These are phyloP conservation scores for Heterobasidion parviporum DNA, from an alignment of 1,284 basidiomycete genomes.

Conservation along the genomic window DNA sequence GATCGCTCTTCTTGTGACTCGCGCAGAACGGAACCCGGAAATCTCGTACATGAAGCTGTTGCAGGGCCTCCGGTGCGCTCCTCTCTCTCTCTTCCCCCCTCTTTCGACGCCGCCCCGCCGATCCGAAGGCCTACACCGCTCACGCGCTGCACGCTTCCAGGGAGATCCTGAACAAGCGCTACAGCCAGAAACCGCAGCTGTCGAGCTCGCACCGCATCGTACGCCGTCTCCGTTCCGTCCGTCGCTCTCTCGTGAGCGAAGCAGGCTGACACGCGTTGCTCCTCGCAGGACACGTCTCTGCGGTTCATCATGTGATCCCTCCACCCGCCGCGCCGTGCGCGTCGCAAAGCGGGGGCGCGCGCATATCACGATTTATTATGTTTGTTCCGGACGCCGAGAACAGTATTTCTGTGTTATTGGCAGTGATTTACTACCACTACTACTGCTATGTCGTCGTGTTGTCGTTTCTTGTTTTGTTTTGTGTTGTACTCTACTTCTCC, in stretches of 20 bases:
- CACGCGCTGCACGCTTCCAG: slow-evolving; percentile 15
- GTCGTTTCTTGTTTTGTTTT: too few relatives aligned
- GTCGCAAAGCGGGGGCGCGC: too few relatives aligned
- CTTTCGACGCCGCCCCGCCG: too few relatives aligned
- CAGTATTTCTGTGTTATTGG: too few relatives aligned
- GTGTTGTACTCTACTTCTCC: too few relatives aligned
- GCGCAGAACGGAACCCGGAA: slow-evolving; percentile 46
- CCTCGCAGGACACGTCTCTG: neutral
- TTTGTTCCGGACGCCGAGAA: too few relatives aligned
- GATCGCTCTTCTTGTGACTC: too few relatives aligned
- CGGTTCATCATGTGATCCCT: neutral
- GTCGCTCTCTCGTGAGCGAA: neutral
- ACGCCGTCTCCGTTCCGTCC: slow-evolving; percentile 5
- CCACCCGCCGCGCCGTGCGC: too few relatives aligned
- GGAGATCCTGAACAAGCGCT: slow-evolving; percentile 50
- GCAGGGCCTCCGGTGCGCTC: slow-evolving; percentile 47
- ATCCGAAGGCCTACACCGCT: too few relatives aligned
- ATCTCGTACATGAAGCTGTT: slow-evolving; percentile 74
- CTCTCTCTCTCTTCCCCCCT: neutral
- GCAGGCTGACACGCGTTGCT: neutral
- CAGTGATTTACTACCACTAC: too few relatives aligned
- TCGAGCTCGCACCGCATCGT: slow-evolving; percentile 70
- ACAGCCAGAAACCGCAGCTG: slow-evolving; percentile 76
- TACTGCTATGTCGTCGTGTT: too few relatives aligned
- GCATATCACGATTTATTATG: too few relatives aligned